Base-by-base conservation (phyloP, 2,329 filamentous ascomycete genomes). In the Fusarium sp. region DNA sequence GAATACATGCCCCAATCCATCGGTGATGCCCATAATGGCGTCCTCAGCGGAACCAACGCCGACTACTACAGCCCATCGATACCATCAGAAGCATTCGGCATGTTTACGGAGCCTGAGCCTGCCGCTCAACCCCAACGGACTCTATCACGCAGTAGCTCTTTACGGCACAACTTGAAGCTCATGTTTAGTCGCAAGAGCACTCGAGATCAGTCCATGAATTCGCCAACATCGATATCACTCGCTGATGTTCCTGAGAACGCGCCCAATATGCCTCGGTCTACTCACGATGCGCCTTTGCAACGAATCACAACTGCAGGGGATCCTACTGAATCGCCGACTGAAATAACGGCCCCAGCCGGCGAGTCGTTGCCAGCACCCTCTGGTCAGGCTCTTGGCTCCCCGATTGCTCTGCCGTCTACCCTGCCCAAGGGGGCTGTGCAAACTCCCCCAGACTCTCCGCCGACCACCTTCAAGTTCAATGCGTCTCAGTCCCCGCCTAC, bases 61-160 rank as follows among this genome's bases (percentile, higher is more conserved):
- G 83, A 85, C 66, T 85, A 85, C 68, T 85, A 85, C 72, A 83
- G 82, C 58, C 80, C 82, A 14, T 81, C 81, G 4, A 81, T 85
- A 52, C 83, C 84, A 3, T 84, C 83, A 4, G 82, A 83, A 62
- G 83, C 82, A 6, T 84, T 85, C 69, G 83, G 83, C 70, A 84
- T 85, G 83, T 75, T 79, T 14, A 71, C 79, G 11, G 74, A 74
- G 14, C 76, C 80, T 22, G 75, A 78, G 20, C 37, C 74, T 35
- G 64, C 78, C 14, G 71, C 73, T 20, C 73, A 75, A 34, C 78
- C 73, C 16, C 72, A 75, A 29, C 78, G 77, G 14, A 78, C 80
- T 22, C 71, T 78, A 31, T 82, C 82, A 6, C 77, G 79, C 31
- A 78, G 79, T 38, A 83, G 80, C 67, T 84, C 83, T 3, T 66